Evolutionary conservation across 495 filamentous ascomycete genomes (phyloP).

Genomic region (Xylaria intraflava): DNA sequence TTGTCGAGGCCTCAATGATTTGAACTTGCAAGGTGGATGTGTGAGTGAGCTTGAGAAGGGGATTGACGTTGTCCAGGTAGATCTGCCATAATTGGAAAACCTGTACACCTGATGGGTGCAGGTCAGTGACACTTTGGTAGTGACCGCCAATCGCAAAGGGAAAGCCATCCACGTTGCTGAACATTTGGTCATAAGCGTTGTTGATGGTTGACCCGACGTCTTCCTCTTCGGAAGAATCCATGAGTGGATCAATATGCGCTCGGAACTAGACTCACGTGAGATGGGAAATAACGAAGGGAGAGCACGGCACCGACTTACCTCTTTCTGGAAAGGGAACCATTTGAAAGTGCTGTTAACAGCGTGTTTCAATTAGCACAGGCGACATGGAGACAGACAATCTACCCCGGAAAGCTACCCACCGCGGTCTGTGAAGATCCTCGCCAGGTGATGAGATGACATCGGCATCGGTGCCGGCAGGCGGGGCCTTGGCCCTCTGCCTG

Average conservation of each 20-base stretch:
- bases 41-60: constrained; percentile 63
- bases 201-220: constrained; percentile 47
- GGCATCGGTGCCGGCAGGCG: constrained; percentile 19
- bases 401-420: constrained; percentile 6
- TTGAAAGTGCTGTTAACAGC: constrained; percentile 23
- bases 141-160: constrained; percentile 51
- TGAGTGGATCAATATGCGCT: constrained; percentile 32
- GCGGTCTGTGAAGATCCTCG: constrained; percentile 22
- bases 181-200: constrained; percentile 50
- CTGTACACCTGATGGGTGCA: constrained; percentile 63
- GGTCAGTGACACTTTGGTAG: constrained; percentile 38
- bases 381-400: neutral
- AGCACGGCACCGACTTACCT: constrained; percentile 26
- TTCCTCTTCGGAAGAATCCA: constrained; percentile 58
- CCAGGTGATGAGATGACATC: constrained; percentile 25
- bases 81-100: constrained; percentile 70
- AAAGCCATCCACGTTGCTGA: constrained; percentile 48
- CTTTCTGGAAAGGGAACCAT: constrained; percentile 38
- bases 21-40: constrained; percentile 52
- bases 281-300: neutral
- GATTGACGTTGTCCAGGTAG: constrained; percentile 63
- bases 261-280: constrained; percentile 33
- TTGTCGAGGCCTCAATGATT: constrained; percentile 44
- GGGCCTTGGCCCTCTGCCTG: constrained; percentile 22
- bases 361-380: constrained; percentile 7